These are phyloP conservation scores for Lycium barbarum DNA, from an alignment of 257 asterid genomes.

Conservation along the genomic window DNA sequence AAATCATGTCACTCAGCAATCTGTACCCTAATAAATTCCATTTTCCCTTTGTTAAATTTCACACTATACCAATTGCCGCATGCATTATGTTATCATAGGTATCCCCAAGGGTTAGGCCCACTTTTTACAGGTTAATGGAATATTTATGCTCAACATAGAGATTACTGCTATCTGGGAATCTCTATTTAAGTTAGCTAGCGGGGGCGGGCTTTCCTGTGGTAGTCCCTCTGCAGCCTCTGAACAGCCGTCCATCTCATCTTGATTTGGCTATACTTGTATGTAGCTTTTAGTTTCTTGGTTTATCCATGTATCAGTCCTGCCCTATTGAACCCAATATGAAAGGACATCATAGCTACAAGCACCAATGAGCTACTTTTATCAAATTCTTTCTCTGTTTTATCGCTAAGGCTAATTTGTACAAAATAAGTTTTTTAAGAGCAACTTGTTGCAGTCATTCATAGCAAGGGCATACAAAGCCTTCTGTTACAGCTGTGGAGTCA, in stretches of 20 bases:
- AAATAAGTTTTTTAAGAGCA: neutral
- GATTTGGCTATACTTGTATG: too few species aligned
- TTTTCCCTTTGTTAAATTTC: neutral
- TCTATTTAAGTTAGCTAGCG: too few species aligned
- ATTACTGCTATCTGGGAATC: too few species aligned
- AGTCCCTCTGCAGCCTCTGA: too few species aligned
- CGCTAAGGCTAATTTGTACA: neutral
- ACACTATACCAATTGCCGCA: neutral
- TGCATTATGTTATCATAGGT: neutral
- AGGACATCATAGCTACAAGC: neutral
- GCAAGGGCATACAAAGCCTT: neutral
- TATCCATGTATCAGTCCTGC: neutral
- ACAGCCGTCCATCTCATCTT: too few species aligned
- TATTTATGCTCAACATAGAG: too few species aligned
- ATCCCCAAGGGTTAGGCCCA: neutral
- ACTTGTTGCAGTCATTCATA: neutral
- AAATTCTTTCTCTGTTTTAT: neutral
- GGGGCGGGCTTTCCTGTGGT: too few species aligned
- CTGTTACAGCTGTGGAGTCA: neutral
- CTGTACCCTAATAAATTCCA: neutral
- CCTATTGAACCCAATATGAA: neutral
- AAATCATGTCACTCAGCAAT: neutral
- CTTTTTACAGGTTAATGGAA: too few species aligned
- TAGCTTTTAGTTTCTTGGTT: neutral
- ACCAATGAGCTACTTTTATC: conserved; percentile 9